Evolutionary conservation across 106 monocot species (phyloP), one percentile per base, ranked within the genome.

Genomic region (Gastrodia elata): DNA sequence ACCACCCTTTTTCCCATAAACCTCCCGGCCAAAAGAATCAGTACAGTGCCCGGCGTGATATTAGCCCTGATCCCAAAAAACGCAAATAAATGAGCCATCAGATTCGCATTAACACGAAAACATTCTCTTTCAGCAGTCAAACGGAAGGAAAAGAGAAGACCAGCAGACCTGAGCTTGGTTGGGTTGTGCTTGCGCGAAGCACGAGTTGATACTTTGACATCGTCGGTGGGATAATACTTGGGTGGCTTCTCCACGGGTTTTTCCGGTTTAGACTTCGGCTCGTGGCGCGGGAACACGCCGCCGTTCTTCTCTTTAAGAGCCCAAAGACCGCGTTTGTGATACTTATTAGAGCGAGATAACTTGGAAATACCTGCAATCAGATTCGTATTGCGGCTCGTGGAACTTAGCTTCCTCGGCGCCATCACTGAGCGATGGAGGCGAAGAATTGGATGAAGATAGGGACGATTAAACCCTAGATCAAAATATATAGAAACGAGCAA

Each of bases 1-100:
- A 80, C 80, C 9, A 75, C 83, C 76, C 83, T 79, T 61, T 76
- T 83, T 49, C 83, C 83, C 83, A 79, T 83, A 35, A 79, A 83
- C 76, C 83, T 83, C 58, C 83, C 83, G 4, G 79, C 83, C 37
- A 83, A 76, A 48, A 83, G 64, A 73, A 83, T 83, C 68, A 83
- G 27, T 22, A 83, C 83, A 2, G 79, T 69, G 9, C 79, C 82
- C 7, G 82, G 82, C 6, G 77, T 82, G 37, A 82, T 82, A 42
- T 77, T 82, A 5, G 77, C 77, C 73, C 82, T 82, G 44, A 74
- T 40, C 22, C 14, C 24, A 55, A 77, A 26, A 61, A 30, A 32
- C 61, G 34, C 14, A 24, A 9, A 75, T 42, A 41, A 75, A 48
- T 2, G 24, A 57, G 69, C 39, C 56, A 68, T 8, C 39, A 20